Conservation (phyloP, 371 early-diverging fungal genomes). For the Syncephalis plumigaleata region DNA sequence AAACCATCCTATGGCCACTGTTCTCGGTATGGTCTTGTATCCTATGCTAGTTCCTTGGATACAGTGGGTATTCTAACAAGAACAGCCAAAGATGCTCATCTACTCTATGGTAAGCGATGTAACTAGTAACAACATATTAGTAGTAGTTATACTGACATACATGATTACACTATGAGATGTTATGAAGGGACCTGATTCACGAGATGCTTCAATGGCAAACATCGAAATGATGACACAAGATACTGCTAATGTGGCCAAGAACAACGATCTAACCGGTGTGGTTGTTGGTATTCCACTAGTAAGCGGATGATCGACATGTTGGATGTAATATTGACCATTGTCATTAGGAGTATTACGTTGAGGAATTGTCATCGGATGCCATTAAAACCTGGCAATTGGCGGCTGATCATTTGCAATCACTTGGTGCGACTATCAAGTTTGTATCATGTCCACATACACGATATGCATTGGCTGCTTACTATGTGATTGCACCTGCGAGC, state of each 20-base stretch:
- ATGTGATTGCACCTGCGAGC: constrained; percentile 84
- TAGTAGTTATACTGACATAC: background rate
- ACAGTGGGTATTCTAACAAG: constrained; percentile 66
- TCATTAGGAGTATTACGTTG: constrained; percentile 40
- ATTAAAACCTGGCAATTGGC: constrained; percentile 40
- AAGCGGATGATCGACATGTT: background rate
- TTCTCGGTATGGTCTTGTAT: constrained; percentile 73
- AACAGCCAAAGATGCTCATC: constrained; percentile 28
- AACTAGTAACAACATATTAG: background rate
- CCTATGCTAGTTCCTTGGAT: constrained; percentile 81
- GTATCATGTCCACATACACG: constrained; percentile 54
- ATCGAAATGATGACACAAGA: constrained; percentile 6
- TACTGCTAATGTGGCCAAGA: background rate
- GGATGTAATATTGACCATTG: background rate
- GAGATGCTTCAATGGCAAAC: constrained; percentile 45
- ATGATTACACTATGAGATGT: constrained; percentile 17
- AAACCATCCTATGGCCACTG: constrained; percentile 83
- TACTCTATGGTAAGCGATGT: constrained; percentile 24
- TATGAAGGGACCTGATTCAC: constrained; percentile 28
- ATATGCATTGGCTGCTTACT: constrained; percentile 67
- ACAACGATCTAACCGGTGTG: constrained; percentile 22
- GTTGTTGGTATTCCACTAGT: constrained; percentile 52
- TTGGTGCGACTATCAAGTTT: constrained; percentile 48
- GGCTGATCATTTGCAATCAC: constrained; percentile 24
- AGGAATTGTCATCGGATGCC: constrained; percentile 35